Evolutionary conservation across 495 filamentous ascomycete species (phyloP).

Genomic region (Talaromyces nanjingensis): DNA sequence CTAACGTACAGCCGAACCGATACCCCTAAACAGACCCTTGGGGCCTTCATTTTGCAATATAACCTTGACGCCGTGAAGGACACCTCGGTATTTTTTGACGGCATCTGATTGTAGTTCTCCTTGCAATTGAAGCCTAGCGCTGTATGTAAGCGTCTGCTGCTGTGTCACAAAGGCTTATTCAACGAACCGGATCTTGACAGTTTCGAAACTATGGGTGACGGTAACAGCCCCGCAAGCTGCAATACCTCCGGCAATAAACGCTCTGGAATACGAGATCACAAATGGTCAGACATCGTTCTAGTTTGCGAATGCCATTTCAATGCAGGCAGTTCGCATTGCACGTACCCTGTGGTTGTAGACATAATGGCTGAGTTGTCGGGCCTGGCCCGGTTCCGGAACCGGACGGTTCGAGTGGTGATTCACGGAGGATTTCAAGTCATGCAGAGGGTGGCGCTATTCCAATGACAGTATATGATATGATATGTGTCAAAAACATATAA

Average conservation of each 20-base stretch:
- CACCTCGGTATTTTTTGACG: slow-evolving; percentile 83
- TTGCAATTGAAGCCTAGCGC: slow-evolving; percentile 81
- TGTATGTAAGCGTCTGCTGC: background rate
- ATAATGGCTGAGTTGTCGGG: slow-evolving; percentile 20
- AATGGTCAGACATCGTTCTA: slow-evolving; percentile 11
- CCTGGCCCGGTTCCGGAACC: background rate
- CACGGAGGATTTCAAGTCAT: slow-evolving; percentile 13
- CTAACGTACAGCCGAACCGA: slow-evolving; percentile 69
- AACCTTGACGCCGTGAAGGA: slow-evolving; percentile 82
- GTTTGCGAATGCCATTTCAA: background rate
- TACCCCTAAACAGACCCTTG: slow-evolving; percentile 77
- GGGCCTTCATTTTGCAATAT: slow-evolving; percentile 90
- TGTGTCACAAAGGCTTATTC: slow-evolving; percentile 7
- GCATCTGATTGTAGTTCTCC: slow-evolving; percentile 87
- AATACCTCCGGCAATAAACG: slow-evolving; percentile 91
- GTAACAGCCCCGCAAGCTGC: slow-evolving; percentile 97
- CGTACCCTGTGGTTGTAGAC: slow-evolving; percentile 49
- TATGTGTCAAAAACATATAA: background rate
- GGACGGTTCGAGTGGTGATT: slow-evolving; percentile 9
- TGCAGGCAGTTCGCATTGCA: background rate
- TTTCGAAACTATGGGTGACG: slow-evolving; percentile 96
- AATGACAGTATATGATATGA: background rate
- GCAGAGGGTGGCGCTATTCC: background rate
- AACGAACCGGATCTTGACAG: slow-evolving; percentile 87
- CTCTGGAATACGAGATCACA: slow-evolving; percentile 25